These are phyloP conservation scores for Penicillium sp. DNA, from an alignment of 2,329 filamentous ascomycete genomes.

Conservation along the genomic window DNA sequence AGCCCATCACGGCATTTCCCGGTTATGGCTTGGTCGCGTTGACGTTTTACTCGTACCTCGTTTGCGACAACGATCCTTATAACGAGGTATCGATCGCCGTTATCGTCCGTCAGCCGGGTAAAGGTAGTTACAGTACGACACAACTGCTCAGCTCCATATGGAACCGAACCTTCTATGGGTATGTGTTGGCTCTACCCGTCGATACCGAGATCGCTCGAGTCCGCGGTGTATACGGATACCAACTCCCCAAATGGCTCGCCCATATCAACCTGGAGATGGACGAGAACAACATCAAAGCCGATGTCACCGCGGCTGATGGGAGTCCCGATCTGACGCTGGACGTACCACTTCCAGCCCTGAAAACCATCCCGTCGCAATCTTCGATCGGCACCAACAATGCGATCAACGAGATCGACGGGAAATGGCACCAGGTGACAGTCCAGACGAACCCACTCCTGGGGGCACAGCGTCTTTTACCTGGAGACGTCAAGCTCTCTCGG, in stretches of 20 bases:
- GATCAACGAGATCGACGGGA: slow-evolving; percentile 15
- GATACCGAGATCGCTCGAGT: slow-evolving; percentile 18
- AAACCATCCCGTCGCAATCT: slow-evolving; percentile 9
- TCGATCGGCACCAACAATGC: slow-evolving; percentile 12
- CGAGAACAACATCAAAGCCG: slow-evolving; percentile 5
- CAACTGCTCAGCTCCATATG: slow-evolving; percentile 14
- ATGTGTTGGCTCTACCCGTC: slow-evolving; percentile 16
- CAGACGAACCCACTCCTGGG: slow-evolving; percentile 14
- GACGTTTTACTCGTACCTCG: slow-evolving; percentile 14
- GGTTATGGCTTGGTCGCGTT: slow-evolving; percentile 14
- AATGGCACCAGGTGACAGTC: slow-evolving; percentile 14
- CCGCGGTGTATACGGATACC: slow-evolving; percentile 17
- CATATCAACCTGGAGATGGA: slow-evolving; percentile 14
- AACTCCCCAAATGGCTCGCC: slow-evolving; percentile 16
- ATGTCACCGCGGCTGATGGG: neutral
- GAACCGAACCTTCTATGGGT: slow-evolving; percentile 16
- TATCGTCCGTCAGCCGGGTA: slow-evolving; percentile 14
- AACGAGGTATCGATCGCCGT: slow-evolving; percentile 15
- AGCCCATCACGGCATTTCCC: slow-evolving; percentile 14
- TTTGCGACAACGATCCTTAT: slow-evolving; percentile 17
- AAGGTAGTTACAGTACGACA: slow-evolving; percentile 11
- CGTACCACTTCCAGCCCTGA: slow-evolving; percentile 8
- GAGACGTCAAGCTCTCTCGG: slow-evolving; percentile 6
- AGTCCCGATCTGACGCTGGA: neutral
- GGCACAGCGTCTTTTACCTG: slow-evolving; percentile 9